Conservation (phyloP, 2,329 filamentous ascomycete species). For the Lecanicillium sp. region DNA sequence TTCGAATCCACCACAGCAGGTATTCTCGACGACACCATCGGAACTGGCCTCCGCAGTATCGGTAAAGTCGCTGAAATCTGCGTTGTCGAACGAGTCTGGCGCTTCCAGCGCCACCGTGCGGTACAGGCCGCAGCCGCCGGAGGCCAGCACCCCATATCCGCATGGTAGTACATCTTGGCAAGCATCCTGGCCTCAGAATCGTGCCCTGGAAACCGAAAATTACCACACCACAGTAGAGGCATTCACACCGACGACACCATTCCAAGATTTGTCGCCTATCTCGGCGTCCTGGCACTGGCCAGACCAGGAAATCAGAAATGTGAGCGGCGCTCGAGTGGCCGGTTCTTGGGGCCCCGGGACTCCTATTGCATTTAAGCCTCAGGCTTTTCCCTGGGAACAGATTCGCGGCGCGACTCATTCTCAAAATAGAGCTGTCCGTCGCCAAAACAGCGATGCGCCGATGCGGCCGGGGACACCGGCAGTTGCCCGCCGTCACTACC, state of each 20-base stretch:
- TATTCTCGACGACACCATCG: not conserved
- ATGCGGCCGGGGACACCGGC: too few species aligned
- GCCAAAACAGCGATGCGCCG: too few species aligned
- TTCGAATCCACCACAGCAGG: slow-evolving; percentile 11
- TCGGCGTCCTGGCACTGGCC: slow-evolving; percentile 19
- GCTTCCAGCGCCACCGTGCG: slow-evolving; percentile 20
- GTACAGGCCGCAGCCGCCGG: slow-evolving; percentile 23
- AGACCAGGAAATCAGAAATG: too few species aligned
- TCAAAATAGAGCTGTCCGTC: too few species aligned
- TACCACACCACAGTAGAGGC: slow-evolving; percentile 13
- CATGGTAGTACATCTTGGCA: slow-evolving; percentile 18
- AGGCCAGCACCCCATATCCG: slow-evolving; percentile 27
- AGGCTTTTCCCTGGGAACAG: slow-evolving; percentile 21
- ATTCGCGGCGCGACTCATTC: too few species aligned
- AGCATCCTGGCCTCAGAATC: slow-evolving; percentile 13
- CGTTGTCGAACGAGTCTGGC: slow-evolving; percentile 19
- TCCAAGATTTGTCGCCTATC: slow-evolving; percentile 18
- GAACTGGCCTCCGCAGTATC: slow-evolving; percentile 17
- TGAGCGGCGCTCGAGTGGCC: too few species aligned
- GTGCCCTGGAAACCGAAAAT: slow-evolving; percentile 17
- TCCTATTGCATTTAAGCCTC: slow-evolving; percentile 18
- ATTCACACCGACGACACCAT: slow-evolving; percentile 16
- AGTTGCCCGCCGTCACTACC: too few species aligned
- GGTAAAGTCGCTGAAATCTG: slow-evolving; percentile 19
- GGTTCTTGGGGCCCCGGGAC: slow-evolving; percentile 15